A percentile compares a stretch with the other conserved stretches of the same genome.
phyloP scores from a whole-genome alignment of 176 grass and related monocot genomes.

The Hordeum marinum region DNA sequence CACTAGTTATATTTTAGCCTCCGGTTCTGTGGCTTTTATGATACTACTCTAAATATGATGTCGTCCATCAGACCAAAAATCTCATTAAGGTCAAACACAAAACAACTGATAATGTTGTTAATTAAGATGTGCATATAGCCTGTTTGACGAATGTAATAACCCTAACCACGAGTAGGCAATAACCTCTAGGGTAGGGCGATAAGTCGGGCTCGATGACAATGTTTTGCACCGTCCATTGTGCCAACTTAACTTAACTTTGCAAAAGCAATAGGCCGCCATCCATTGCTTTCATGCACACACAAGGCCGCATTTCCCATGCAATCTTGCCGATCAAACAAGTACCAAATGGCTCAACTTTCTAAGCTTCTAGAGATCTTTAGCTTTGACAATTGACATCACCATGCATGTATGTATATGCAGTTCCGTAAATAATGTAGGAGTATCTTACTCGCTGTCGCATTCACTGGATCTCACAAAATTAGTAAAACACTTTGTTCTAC shows the following conservation, averaged over 20 bases:
- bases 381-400: slow-evolving; percentile 29
- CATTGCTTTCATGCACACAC: slow-evolving; percentile 33
- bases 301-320: slow-evolving; percentile 20
- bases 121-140: neutral
- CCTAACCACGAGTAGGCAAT: neutral
- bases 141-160: neutral
- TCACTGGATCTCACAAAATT: slow-evolving; percentile 36
- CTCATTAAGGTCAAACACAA: neutral
- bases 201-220: neutral
- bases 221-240: slow-evolving; percentile 25
- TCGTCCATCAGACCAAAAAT: neutral
- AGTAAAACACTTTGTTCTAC: slow-evolving; percentile 12
- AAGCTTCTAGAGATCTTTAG: slow-evolving; percentile 43
- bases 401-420: neutral
- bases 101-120: neutral
- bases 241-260: slow-evolving; percentile 9
- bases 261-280: slow-evolving; percentile 4
- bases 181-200: neutral
- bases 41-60: neutral
- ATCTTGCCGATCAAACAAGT: slow-evolving; percentile 9
- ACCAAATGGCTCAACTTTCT: slow-evolving; percentile 9
- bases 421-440: slow-evolving; percentile 9
- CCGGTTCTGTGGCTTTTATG: neutral
- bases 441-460: slow-evolving; percentile 8
- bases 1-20: neutral